Evolutionary conservation across 1,284 basidiomycete species (phyloP).

Genomic region (Irpex sp.): DNA sequence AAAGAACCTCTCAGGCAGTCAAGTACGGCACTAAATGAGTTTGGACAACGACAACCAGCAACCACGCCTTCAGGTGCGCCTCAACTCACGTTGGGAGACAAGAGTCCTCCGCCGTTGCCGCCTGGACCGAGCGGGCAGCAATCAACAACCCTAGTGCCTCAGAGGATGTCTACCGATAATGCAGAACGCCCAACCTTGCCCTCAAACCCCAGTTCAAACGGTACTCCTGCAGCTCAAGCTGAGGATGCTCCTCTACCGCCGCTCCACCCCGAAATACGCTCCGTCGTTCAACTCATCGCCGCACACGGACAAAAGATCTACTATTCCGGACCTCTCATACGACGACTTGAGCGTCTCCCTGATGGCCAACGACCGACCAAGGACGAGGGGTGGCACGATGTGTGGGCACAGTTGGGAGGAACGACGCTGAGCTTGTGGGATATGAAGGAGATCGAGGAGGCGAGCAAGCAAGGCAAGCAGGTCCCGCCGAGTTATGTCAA

Average conservation of each 20-base stretch:
- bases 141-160: background rate
- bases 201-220: background rate
- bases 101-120: background rate
- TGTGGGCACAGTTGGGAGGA: conserved; percentile 92
- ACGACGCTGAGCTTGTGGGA: conserved; percentile 92
- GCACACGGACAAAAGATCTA: conserved; percentile 78
- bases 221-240: conserved; percentile 6
- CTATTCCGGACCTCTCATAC: conserved; percentile 76
- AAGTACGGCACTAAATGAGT: background rate
- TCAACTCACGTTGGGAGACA: background rate
- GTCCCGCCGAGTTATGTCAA: conserved; percentile 87
- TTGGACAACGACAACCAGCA: background rate
- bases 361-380: conserved; percentile 71
- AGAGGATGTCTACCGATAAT: background rate
- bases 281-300: conserved; percentile 62
- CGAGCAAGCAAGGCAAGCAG: conserved; percentile 75
- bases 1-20: background rate
- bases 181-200: background rate
- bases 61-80: background rate
- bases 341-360: conserved; percentile 68
- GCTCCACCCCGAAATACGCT: conserved; percentile 77
- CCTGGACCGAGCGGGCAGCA: background rate
- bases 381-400: conserved; percentile 86
- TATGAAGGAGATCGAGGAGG: conserved; percentile 80
- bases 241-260: conserved; percentile 25